These are phyloP conservation scores for Posidonia oceanica DNA, from an alignment of 116 monocot species.

Conservation along the genomic window DNA sequence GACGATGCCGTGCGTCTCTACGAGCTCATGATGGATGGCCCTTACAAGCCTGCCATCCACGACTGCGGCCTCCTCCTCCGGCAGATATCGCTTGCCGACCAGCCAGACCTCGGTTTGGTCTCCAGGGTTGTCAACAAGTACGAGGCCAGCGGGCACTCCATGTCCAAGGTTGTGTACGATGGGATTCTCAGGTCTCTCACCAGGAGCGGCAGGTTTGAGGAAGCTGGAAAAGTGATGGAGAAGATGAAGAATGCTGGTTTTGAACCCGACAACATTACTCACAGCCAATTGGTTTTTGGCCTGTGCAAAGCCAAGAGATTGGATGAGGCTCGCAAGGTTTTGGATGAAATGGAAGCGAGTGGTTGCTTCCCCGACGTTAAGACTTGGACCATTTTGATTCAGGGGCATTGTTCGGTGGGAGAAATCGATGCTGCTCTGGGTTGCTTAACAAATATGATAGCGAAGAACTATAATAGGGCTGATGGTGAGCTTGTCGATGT, in stretches of 20 bases:
- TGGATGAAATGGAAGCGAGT: conserved; percentile 53
- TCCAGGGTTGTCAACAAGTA: conserved; percentile 61
- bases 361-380: conserved; percentile 79
- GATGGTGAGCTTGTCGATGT: conserved; percentile 74
- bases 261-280: conserved; percentile 85
- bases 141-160: conserved; percentile 39
- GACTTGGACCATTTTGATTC: conserved; percentile 88
- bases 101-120: conserved; percentile 61
- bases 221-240: conserved; percentile 51
- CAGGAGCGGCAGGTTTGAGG: conserved; percentile 49
- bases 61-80: conserved; percentile 64
- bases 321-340: conserved; percentile 63
- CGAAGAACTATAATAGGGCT: conserved; percentile 26
- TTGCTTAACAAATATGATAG: conserved; percentile 58
- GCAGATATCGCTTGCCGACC: conserved; percentile 37
- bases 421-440: conserved; percentile 52
- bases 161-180: conserved; percentile 77
- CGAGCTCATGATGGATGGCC: conserved; percentile 88
- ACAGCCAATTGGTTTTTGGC: conserved; percentile 85
- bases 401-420: conserved; percentile 50
- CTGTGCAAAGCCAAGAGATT: conserved; percentile 67
- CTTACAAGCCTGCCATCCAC: conserved; percentile 68
- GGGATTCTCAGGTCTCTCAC: conserved; percentile 78
- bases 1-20: conserved; percentile 67
- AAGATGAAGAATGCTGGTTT: conserved; percentile 63